Evolutionary conservation across 768 basidiomycete genomes (phyloP), one percentile per base, ranked within the genome.

Genomic region (Roridomyces roridus): DNA sequence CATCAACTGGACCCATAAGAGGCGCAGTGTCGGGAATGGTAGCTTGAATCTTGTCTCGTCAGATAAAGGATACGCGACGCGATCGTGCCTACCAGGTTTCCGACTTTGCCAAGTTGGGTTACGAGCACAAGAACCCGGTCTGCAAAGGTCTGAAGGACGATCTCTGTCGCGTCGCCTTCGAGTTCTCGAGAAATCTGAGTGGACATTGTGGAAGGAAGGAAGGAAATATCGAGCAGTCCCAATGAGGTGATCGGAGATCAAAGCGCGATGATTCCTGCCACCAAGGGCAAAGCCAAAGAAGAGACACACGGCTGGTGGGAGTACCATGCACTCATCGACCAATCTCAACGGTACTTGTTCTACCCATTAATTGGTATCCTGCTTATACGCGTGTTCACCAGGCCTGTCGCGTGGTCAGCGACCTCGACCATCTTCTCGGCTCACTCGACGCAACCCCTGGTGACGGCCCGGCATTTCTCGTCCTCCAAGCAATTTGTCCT

Each of bases 91-190:
- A 96, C 94, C 75, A 98, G 69, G 67, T 81, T 86, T 52, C 96
- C 96, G 12, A 96, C 88, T 83, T 94, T 96, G 35, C 92, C 91
- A 58, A 93, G 70, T 71, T 98, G 96, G 1, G 94, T 95, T 49
- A 98, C 80, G 21, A 97, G 78, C n/a, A 97, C 87, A 18, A 98
- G 77, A 12, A 85, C 76, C 23, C 93, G 82, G 73, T 98, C 96
- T 49, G 84, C 82, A 68, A 85, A 98, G 0, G 78, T 76, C 65
- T 97, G 94, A 7, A 96, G 68, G 41, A 95, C 62, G 15, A 97
- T 74, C 51, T 96, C 87, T 2, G 93, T 97, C 17, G 68, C 72
- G 12, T 79, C 72, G 12, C 84, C 89, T 40, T 82, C 68, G 11
- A 95, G 65, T 5, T 78, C 67, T 35, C 80, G 75, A 9, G 80